Evolutionary conservation across 352 stramenopile genomes (phyloP).

Genomic region (Thraustochytrium sp.): DNA sequence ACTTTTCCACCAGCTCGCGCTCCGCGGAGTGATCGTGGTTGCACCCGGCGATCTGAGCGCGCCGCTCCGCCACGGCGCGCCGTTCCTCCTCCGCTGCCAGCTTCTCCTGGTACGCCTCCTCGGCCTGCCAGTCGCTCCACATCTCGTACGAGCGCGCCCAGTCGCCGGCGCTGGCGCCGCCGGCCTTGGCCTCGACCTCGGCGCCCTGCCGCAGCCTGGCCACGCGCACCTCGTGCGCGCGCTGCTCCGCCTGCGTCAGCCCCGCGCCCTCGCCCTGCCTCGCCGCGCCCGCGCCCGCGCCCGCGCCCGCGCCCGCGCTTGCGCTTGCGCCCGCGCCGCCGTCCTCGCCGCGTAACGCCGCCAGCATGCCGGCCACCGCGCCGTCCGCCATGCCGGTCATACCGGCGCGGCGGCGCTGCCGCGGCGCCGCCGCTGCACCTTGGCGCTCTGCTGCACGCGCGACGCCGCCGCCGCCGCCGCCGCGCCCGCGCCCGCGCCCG

Average conservation of each 20-base stretch:
- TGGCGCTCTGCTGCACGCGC: too few relatives aligned
- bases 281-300: too few relatives aligned
- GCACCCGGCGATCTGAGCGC: background rate
- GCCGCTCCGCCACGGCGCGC: background rate
- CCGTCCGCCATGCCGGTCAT: too few relatives aligned
- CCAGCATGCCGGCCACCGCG: too few relatives aligned
- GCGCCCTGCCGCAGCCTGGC: background rate
- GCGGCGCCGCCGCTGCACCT: too few relatives aligned
- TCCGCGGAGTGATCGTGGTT: conserved; percentile 29
- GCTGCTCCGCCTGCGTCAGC: background rate
- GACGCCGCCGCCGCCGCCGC: too few relatives aligned
- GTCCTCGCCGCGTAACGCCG: too few relatives aligned
- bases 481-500: too few relatives aligned
- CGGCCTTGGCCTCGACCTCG: background rate
- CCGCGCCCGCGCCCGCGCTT: too few relatives aligned
- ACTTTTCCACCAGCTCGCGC: conserved; percentile 32
- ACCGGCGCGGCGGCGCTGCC: too few relatives aligned
- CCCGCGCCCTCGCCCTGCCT: too few relatives aligned
- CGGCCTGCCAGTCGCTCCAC: background rate
- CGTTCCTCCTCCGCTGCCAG: background rate
- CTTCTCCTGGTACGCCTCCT: conserved; percentile 28
- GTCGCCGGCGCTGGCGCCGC: background rate
- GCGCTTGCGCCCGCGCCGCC: too few relatives aligned
- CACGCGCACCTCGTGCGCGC: background rate
- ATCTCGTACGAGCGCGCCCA: background rate